A percentile compares a stretch with the other conserved stretches of the same genome.
These are phyloP conservation scores for Hygrocybe punicea DNA, from an alignment of 768 basidiomycete species.

Conservation along the genomic window DNA sequence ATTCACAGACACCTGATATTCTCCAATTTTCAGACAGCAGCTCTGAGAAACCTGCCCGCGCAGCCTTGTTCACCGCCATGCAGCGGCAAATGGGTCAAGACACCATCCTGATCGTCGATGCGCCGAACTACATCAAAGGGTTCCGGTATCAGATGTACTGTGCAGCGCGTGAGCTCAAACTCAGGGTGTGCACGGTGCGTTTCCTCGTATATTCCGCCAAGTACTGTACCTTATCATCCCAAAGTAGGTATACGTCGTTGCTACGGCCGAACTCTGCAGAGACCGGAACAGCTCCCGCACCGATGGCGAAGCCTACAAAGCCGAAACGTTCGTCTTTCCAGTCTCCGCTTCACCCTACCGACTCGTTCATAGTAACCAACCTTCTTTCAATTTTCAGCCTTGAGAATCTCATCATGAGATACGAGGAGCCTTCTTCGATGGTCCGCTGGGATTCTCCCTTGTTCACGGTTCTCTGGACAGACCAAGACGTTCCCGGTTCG, in stretches of 20 bases:
- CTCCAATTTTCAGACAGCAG: slow-evolving; percentile 52
- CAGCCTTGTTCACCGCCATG: slow-evolving; percentile 75
- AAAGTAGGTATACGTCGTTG: slow-evolving; percentile 68
- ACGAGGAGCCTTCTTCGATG: slow-evolving; percentile 96
- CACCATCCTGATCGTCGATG: slow-evolving; percentile 84
- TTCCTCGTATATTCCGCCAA: not conserved
- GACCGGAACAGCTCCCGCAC: slow-evolving; percentile 65
- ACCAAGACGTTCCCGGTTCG: slow-evolving; percentile 58
- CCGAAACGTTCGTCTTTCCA: slow-evolving; percentile 62
- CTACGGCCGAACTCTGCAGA: slow-evolving; percentile 69
- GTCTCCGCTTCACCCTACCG: too few species aligned
- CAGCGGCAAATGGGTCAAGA: slow-evolving; percentile 69
- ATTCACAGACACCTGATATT: not conserved
- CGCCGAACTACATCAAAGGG: slow-evolving; percentile 96
- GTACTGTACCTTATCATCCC: slow-evolving; percentile 6
- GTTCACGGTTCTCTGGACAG: slow-evolving; percentile 78
- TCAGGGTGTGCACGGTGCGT: slow-evolving; percentile 83
- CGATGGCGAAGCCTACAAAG: slow-evolving; percentile 51
- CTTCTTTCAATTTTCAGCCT: too few species aligned
- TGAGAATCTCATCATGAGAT: slow-evolving; percentile 82
- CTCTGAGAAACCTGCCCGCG: slow-evolving; percentile 87
- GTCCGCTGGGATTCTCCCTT: slow-evolving; percentile 98
- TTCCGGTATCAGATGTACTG: slow-evolving; percentile 98
- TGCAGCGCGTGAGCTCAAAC: slow-evolving; percentile 82
- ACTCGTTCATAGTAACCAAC: too few species aligned